phyloP scores from a whole-genome alignment of 2,329 filamentous ascomycete genomes.

The Sclerotinia minor region DNA sequence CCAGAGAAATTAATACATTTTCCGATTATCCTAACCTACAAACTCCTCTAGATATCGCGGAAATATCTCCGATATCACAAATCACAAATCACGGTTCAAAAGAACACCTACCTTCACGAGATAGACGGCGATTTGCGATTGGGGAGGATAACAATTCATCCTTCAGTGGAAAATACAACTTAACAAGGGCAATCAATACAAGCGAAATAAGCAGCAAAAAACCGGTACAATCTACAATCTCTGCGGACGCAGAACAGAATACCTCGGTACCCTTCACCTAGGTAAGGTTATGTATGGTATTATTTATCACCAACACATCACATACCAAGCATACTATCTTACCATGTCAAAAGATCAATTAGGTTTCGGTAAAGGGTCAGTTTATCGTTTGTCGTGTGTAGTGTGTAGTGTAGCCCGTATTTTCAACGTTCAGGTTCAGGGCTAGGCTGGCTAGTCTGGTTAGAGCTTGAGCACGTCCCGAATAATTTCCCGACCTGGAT shows the following conservation, averaged over 20 bases:
- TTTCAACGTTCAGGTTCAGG: conserved; percentile 15
- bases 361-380: conserved; percentile 8
- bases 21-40: background rate
- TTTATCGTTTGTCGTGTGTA: conserved; percentile 6
- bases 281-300: no score
- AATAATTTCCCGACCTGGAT: conserved; percentile 16
- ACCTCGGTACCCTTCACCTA: no score
- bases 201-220: conserved; percentile 11
- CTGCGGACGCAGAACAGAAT: background rate
- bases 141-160: background rate
- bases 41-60: no score
- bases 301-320: background rate
- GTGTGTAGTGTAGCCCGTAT: background rate
- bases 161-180: background rate
- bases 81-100: no score
- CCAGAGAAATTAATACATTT: background rate
- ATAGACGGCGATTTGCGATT: background rate
- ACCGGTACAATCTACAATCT: background rate
- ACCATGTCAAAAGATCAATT: background rate
- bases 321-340: no score
- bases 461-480: conserved; percentile 21
- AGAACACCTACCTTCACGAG: no score
- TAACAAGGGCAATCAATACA: background rate
- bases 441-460: conserved; percentile 26
- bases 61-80: no score